Evolutionary conservation across 257 asterid genomes (phyloP).

Genomic region (Galeopsis tetrahit): DNA sequence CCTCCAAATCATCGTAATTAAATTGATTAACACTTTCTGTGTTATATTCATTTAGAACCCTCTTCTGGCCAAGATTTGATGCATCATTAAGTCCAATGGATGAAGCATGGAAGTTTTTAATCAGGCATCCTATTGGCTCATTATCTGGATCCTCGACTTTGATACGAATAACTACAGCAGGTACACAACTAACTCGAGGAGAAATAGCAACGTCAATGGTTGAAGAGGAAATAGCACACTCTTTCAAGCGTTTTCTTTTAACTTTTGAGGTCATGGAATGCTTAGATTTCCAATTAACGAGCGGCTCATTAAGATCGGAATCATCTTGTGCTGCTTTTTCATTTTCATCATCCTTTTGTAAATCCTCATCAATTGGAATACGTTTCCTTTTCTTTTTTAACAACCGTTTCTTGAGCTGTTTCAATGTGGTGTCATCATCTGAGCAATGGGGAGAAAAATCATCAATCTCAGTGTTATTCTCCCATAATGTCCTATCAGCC

Average conservation of each 20-base stretch:
- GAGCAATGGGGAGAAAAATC: slow-evolving; percentile 33
- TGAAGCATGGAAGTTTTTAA: slow-evolving; percentile 28
- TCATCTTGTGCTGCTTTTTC: slow-evolving; percentile 49
- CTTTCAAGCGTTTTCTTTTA: slow-evolving; percentile 41
- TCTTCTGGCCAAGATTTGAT: slow-evolving; percentile 30
- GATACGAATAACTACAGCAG: slow-evolving; percentile 33
- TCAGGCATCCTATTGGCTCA: slow-evolving; percentile 37
- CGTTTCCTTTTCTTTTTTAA: slow-evolving; percentile 63
- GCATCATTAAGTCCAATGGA: slow-evolving; percentile 31
- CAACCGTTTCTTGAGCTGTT: slow-evolving; percentile 54
- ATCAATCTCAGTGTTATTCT: slow-evolving; percentile 33
- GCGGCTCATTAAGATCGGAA: slow-evolving; percentile 63
- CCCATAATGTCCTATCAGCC: slow-evolving; percentile 51
- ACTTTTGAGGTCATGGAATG: slow-evolving; percentile 47
- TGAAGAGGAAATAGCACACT: slow-evolving; percentile 32
- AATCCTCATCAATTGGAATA: slow-evolving; percentile 21
- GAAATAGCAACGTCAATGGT: slow-evolving; percentile 31
- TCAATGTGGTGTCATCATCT: slow-evolving; percentile 65
- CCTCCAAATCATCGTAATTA: slow-evolving; percentile 49
- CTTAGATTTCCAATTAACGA: slow-evolving; percentile 53
- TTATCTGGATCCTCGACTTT: slow-evolving; percentile 55
- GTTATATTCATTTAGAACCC: slow-evolving; percentile 29
- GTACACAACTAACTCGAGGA: slow-evolving; percentile 32
- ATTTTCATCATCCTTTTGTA: slow-evolving; percentile 31
- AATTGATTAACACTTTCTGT: slow-evolving; percentile 43